Evolutionary conservation across 73 alveolate species (phyloP).

Genomic region (Diophrys appendiculata): DNA sequence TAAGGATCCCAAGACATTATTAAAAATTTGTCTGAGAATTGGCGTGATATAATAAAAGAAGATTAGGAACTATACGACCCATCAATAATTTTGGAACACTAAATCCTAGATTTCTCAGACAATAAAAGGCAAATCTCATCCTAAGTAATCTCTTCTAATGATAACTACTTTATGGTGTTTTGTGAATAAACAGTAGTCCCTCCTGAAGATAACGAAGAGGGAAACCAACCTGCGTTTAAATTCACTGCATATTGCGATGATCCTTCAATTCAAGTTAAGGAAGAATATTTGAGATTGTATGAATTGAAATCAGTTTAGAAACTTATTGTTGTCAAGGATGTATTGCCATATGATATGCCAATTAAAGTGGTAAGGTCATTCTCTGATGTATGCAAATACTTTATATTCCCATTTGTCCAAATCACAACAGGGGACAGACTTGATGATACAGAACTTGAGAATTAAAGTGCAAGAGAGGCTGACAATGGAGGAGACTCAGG

Average conservation of each 20-base stretch:
- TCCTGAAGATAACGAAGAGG: neutral
- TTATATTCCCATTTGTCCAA: conserved; percentile 1
- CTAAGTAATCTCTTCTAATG: neutral
- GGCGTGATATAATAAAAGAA: conserved; percentile 1
- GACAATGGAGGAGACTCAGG: neutral
- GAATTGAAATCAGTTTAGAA: neutral
- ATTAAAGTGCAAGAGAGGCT: too few species aligned
- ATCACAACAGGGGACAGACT: neutral
- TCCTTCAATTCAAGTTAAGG: neutral
- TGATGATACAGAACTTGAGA: neutral
- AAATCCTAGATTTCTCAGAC: neutral
- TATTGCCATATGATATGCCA: neutral
- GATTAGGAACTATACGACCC: conserved; percentile 18
- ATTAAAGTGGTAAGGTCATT: neutral
- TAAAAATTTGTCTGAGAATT: neutral
- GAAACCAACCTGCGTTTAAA: neutral
- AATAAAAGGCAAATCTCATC: too few species aligned
- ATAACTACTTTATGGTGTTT: neutral
- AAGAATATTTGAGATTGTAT: neutral
- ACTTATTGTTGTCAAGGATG: conserved; percentile 3
- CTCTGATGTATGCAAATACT: neutral
- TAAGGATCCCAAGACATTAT: neutral
- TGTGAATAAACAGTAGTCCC: conserved; percentile 13
- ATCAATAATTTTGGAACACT: neutral
- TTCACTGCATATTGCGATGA: conserved; percentile 6